These are phyloP conservation scores for Tetracladium setigerum DNA, from an alignment of 495 filamentous ascomycete genomes.

Conservation along the genomic window DNA sequence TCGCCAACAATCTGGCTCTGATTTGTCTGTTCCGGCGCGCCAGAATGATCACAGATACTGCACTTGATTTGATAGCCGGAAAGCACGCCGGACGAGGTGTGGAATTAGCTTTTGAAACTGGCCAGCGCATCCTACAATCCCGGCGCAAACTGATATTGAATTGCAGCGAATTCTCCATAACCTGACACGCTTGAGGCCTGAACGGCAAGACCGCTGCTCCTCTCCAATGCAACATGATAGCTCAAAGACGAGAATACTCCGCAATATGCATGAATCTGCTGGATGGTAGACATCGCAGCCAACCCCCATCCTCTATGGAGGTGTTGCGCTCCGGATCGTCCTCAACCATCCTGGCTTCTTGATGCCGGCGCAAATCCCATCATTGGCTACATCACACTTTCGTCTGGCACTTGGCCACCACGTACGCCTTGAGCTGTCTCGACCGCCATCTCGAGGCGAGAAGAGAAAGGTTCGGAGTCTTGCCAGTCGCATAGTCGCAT, in stretches of 20 bases:
- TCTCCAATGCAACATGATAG: too few relatives aligned
- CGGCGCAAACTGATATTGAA: slow-evolving; percentile 15
- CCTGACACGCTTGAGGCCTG: too few relatives aligned
- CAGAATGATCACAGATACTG: slow-evolving; percentile 4
- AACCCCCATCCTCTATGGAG: background rate
- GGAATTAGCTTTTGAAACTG: slow-evolving; percentile 16
- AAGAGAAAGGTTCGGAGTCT: background rate
- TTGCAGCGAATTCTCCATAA: too few relatives aligned
- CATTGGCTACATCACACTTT: slow-evolving; percentile 17
- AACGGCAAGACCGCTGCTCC: too few relatives aligned
- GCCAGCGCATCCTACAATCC: slow-evolving; percentile 22
- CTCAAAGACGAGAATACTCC: too few relatives aligned
- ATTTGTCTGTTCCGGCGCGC: slow-evolving; percentile 11
- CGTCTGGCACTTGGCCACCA: slow-evolving; percentile 20
- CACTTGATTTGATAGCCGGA: background rate
- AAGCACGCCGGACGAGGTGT: too few relatives aligned
- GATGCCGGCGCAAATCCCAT: slow-evolving; percentile 19
- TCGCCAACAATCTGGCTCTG: slow-evolving; percentile 8
- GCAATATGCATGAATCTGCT: too few relatives aligned
- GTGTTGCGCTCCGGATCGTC: slow-evolving; percentile 11
- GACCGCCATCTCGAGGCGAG: slow-evolving; percentile 8
- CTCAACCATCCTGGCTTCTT: slow-evolving; percentile 19
- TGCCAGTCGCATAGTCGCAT: slow-evolving; percentile 3
- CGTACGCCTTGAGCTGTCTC: slow-evolving; percentile 17
- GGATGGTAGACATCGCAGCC: too few relatives aligned